Conservation (phyloP, 2,329 filamentous ascomycete species). For the Beauveria bassiana region DNA sequence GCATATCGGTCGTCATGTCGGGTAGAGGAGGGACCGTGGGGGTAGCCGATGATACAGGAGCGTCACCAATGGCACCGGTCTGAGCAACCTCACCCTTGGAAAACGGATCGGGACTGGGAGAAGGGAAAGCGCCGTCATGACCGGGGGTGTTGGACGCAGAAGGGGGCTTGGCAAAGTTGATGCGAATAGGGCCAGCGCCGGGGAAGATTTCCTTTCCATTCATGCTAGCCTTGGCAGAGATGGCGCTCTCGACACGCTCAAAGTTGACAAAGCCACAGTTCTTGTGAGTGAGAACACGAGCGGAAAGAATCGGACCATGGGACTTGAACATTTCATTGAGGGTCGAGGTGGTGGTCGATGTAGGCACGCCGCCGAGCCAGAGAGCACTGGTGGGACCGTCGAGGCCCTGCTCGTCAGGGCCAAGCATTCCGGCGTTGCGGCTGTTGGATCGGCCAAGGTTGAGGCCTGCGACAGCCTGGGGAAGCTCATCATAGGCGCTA, state of each 20-base stretch:
- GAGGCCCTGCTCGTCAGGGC: slow-evolving; percentile 68
- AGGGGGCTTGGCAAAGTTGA: slow-evolving; percentile 95
- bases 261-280: slow-evolving; percentile 99
- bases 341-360: slow-evolving; percentile 92
- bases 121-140: slow-evolving; percentile 78
- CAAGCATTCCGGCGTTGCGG: slow-evolving; percentile 59
- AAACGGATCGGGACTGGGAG: slow-evolving; percentile 84
- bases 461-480: slow-evolving; percentile 76
- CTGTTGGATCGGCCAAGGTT: slow-evolving; percentile 61
- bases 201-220: slow-evolving; percentile 99
- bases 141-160: slow-evolving; percentile 85
- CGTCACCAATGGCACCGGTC: slow-evolving; percentile 26
- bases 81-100: slow-evolving; percentile 42
- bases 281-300: slow-evolving; percentile 92
- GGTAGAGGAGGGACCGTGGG: slow-evolving; percentile 64
- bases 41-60: slow-evolving; percentile 33
- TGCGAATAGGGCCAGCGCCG: slow-evolving; percentile 85
- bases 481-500: slow-evolving; percentile 70
- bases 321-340: slow-evolving; percentile 89
- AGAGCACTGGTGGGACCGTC: slow-evolving; percentile 88
- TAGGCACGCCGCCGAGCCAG: slow-evolving; percentile 96
- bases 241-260: slow-evolving; percentile 81
- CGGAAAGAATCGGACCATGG: slow-evolving; percentile 87
- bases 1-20: slow-evolving; percentile 76
- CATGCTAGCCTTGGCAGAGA: slow-evolving; percentile 77